Conservation (phyloP, 768 basidiomycete species). For the Pleurotus eryngii region DNA sequence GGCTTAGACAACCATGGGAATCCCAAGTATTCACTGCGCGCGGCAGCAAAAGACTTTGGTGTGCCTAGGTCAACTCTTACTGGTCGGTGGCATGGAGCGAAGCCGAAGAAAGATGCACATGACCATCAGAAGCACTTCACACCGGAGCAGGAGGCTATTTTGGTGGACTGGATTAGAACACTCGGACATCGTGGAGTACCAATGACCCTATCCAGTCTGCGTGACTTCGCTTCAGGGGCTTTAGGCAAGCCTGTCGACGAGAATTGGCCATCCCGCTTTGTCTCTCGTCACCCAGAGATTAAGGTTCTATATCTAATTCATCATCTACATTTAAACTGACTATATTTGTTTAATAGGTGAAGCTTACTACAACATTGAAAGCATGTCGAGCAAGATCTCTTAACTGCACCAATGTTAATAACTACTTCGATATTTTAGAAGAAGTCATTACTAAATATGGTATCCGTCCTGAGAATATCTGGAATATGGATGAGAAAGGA, state of each 20-base stretch:
- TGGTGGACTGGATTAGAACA: not conserved
- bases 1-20: not conserved
- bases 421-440: conserved; percentile 20
- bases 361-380: conserved; percentile 11
- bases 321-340: not conserved
- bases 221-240: not conserved
- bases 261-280: conserved; percentile 2
- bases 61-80: not conserved
- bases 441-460: conserved; percentile 17
- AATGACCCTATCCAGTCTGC: not conserved
- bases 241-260: not conserved
- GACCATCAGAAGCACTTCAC: not conserved
- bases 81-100: not conserved
- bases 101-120: not conserved
- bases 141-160: not conserved
- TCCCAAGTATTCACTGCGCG: not conserved
- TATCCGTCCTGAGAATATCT: conserved; percentile 25
- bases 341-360: conserved; percentile 8
- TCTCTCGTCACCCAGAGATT: not conserved
- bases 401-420: conserved; percentile 23
- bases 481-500: conserved; percentile 31
- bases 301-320: not conserved
- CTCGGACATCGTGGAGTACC: not conserved
- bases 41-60: not conserved
- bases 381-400: conserved; percentile 23